These are phyloP conservation scores for Cucurbita ficifolia DNA, from an alignment of 306 rosid species.

Conservation along the genomic window DNA sequence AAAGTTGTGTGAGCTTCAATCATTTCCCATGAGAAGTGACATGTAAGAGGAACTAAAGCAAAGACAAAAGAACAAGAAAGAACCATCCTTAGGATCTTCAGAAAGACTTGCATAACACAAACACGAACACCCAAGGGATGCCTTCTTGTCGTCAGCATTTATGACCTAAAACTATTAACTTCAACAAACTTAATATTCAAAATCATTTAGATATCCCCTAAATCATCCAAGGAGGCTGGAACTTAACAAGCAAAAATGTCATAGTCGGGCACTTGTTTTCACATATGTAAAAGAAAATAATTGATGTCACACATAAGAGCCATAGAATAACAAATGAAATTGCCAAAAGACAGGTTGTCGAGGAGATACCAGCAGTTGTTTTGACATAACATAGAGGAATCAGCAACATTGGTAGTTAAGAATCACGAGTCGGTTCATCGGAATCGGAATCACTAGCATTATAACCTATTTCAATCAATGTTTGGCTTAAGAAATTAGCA, in stretches of 20 bases:
- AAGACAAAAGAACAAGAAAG: background rate
- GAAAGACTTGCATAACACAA: background rate
- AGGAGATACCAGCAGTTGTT: background rate
- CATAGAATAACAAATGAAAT: background rate
- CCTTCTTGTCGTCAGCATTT: background rate
- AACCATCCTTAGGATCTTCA: background rate
- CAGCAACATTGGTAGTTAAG: constrained; percentile 17
- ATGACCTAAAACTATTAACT: background rate
- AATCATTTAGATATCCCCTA: background rate
- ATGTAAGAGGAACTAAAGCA: background rate
- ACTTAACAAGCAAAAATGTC: background rate
- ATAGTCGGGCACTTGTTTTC: too few species aligned
- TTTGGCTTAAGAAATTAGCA: background rate
- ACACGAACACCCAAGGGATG: background rate
- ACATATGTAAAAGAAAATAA: background rate
- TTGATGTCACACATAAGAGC: background rate
- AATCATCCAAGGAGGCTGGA: background rate
- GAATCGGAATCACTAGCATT: constrained; percentile 93
- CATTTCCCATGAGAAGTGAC: background rate
- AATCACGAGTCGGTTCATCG: constrained; percentile 49
- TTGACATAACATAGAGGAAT: background rate
- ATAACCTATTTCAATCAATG: constrained; percentile 37
- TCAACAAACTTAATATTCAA: background rate
- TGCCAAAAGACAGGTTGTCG: background rate
- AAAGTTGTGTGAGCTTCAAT: background rate